Evolutionary conservation across 2,329 filamentous ascomycete genomes (phyloP).

Genomic region (Pseudocercospora fijiensis): DNA sequence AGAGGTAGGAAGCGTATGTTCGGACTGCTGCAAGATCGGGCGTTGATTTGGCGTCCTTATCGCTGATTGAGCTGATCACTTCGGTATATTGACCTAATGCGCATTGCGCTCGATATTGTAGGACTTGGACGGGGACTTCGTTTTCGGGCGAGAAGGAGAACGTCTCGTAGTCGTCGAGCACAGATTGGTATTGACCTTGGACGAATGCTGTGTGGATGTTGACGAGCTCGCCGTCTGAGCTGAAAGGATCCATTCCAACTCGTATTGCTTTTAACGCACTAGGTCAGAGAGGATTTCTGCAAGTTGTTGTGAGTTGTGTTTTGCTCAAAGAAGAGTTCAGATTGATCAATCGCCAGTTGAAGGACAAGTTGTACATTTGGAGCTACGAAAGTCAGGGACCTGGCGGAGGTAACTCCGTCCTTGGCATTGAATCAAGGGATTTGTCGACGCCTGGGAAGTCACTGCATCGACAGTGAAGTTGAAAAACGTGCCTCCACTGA

Average conservation of each 20-base stretch:
- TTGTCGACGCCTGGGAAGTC: too few relatives aligned
- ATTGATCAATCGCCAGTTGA: neutral
- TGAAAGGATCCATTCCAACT: slow-evolving; percentile 61
- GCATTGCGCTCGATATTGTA: slow-evolving; percentile 78
- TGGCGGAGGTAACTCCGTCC: too few relatives aligned
- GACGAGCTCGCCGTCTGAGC: slow-evolving; percentile 64
- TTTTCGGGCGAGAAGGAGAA: slow-evolving; percentile 77
- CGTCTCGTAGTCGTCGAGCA: slow-evolving; percentile 76
- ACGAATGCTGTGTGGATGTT: slow-evolving; percentile 67
- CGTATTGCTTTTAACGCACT: neutral
- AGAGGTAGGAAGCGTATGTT: slow-evolving; percentile 66
- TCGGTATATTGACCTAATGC: slow-evolving; percentile 75
- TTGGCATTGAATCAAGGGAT: neutral
- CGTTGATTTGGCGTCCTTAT: slow-evolving; percentile 56
- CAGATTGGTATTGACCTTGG: slow-evolving; percentile 80
- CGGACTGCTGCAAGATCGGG: slow-evolving; percentile 75
- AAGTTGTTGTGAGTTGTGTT: neutral
- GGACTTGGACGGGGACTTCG: slow-evolving; percentile 69
- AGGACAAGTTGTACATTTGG: neutral
- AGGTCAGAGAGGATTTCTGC: neutral
- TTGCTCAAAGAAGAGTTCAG: neutral
- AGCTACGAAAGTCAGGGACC: neutral
- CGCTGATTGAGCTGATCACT: slow-evolving; percentile 66
- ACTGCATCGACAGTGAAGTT: too few relatives aligned
- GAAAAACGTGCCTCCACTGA: too few relatives aligned